Evolutionary conservation across 441 rosid species (phyloP), one percentile per base, ranked within the genome.

Genomic region (Geranium incanum): DNA sequence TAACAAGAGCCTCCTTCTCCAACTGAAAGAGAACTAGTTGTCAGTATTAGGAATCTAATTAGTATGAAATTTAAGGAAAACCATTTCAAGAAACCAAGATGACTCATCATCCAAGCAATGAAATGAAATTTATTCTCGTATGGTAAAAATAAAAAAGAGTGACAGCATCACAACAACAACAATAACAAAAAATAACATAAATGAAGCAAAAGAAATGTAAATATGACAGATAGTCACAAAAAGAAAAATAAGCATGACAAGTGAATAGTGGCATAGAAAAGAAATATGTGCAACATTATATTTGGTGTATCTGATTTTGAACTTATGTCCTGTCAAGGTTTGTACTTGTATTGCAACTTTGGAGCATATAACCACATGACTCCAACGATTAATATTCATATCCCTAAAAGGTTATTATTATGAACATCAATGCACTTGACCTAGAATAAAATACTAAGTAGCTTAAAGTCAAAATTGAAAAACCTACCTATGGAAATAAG

Each of bases 1-100:
- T 94, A 55, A 86, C 83, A 75, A 83, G 79, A 72, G 97, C 97
- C 76, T 94, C 99, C 89, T 90, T 94, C 85, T 94, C 97, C 89
- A 94, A 71, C 99, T 94, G 90, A 81, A 80, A 79, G 70, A 33
- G 50, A 69, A 66, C 77, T 48, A 50, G 60, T 68, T 19, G 57
- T 77, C 55, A 71, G 48, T 21, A 71, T 65, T 19, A 59, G 15
- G 18, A 60, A 76, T 21, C 15, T 39, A 50, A 50, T 21, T 21
- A 21, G 21, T 41, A 71, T 39, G 21, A 73, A 73, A 75, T 16
- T 41, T 45, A 6, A 75, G 33, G 12, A 60, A 68, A 39, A 8
- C 45, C 28, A 39, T 71, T 66, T 66, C 13, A n/a, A 71, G 23
- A n/a, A 1, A 68, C 45, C 28, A 19, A 18, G 64, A 59, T 59